Evolutionary conservation across 2,329 filamentous ascomycete species (phyloP), one percentile per base, ranked within the genome.

Genomic region (Colletotrichum cuscutae): DNA sequence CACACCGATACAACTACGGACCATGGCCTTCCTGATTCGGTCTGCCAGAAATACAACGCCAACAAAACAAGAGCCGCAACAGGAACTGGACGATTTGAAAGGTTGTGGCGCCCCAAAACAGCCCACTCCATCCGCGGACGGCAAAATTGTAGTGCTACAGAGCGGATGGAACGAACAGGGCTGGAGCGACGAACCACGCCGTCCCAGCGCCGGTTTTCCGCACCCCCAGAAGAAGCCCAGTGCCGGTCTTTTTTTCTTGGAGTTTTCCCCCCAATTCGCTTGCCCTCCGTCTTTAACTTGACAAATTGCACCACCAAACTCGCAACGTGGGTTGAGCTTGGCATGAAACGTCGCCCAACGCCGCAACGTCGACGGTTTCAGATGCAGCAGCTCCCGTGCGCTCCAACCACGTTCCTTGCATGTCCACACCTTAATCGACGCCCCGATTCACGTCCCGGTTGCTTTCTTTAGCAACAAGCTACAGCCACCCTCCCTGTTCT

Each of bases 351-450:
- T 73, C 71, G 60, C 71, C 60, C 66, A 70, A 58, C 71, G 71
- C 56, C 71, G 71, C 71, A 73, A 73, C 71, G 66, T 73, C 60
- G 66, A 73, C 66, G 60, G 71, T 73, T 73, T 73, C 71, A 73
- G 71, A 73, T 73, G 37, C 66, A 70, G 56, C 66, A 73, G 49
- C 54, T 73, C 60, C 66, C 71, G 71, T 73, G 66, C 71, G 66
- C 71, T 65, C 61, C 42, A 73, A 61, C 71, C 66, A 65, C 71
- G 71, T 71, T 70, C 71, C 71, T 73, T 70, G 71, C 71, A 71
- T 73, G 71, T 42, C 60, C 54, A 70, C 66, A 73, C 71, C 71
- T 73, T 70, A 65, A 73, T 65, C 60, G 56, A 54, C 46, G 22
- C 66, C 61, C 66, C 66, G 66, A 70, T 61, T 71, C 66, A 64